Base-by-base conservation (phyloP, 1,284 basidiomycete genomes). In the Leccinum insolens region DNA sequence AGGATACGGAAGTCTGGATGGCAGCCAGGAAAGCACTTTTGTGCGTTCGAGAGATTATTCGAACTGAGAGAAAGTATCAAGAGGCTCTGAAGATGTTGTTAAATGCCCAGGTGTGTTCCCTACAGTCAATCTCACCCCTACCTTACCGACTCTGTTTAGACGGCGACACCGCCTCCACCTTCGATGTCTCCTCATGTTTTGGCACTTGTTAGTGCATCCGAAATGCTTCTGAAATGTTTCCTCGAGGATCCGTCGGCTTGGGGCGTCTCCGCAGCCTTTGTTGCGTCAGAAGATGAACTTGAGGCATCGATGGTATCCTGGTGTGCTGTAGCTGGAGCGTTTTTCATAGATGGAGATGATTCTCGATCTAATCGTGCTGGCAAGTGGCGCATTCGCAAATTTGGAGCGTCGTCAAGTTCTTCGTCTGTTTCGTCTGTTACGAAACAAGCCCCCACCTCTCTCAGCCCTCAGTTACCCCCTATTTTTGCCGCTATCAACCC, bases 51-150 rank as follows among this genome's bases (percentile, higher is more conserved):
- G 90, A 92, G 77, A 82, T 92, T 61, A 81, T 92, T 31, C 82
- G 86, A 58, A 91, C 90, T 3, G 90, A 91, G 75, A 83, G 84
- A 67, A 87, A 82, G 69, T 92, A 91, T 73, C 83, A 87, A 65
- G 78, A 80, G 2, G 83, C 84, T 11, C 76, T 91, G 61, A 80
- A 79, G 25, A 75, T 81, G 61, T 78, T 90, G 60, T 76, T 83
- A 37, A 72, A 77, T 11, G 79, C 79, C 14, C 76, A 82, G 62
- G 86, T 86, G 57, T 70, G 77, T 72, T 65, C 55, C 67, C 20
- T 37, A 25, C 28, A 14, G 49, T 31, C 41, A 63, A 65, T 46
- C 7, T 61, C 12, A 49, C 65, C 37, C 37, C 60, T 57, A 9
- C 52, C 0, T 70, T 61, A 70, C 49, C 58, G 31, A 57, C 49